These are phyloP conservation scores for Chiua sp. DNA, from an alignment of 1,284 basidiomycete genomes.

Conservation along the genomic window DNA sequence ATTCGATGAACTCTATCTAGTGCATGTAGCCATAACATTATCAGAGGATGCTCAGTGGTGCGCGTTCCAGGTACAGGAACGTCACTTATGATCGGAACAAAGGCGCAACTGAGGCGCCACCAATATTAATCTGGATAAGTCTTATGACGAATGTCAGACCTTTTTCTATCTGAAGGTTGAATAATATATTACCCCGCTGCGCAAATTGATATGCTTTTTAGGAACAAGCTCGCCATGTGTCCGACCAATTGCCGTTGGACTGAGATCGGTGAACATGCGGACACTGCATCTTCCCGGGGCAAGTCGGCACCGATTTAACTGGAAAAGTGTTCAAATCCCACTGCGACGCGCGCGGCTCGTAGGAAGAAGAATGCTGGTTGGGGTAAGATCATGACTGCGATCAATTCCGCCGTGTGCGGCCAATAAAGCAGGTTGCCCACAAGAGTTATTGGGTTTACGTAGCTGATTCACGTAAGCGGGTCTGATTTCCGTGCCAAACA, in stretches of 20 bases:
- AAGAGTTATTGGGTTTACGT: constrained; percentile 10
- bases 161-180: no score
- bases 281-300: neutral
- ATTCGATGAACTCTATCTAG: neutral
- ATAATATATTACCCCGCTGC: neutral
- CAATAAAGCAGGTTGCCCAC: neutral
- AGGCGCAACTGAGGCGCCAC: no score
- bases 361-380: neutral
- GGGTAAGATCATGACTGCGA: neutral
- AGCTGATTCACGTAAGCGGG: neutral
- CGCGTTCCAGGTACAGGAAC: neutral
- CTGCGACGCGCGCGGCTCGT: neutral
- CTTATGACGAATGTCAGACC: no score
- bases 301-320: neutral
- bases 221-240: neutral
- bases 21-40: neutral
- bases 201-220: neutral
- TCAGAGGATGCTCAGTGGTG: no score
- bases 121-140: no score
- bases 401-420: neutral
- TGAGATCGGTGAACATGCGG: neutral
- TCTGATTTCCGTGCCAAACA: neutral
- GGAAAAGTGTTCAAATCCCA: neutral
- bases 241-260: neutral
- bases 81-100: neutral